Conservation (phyloP, 1,284 basidiomycete species). For the Ustilago vetiveriae region DNA sequence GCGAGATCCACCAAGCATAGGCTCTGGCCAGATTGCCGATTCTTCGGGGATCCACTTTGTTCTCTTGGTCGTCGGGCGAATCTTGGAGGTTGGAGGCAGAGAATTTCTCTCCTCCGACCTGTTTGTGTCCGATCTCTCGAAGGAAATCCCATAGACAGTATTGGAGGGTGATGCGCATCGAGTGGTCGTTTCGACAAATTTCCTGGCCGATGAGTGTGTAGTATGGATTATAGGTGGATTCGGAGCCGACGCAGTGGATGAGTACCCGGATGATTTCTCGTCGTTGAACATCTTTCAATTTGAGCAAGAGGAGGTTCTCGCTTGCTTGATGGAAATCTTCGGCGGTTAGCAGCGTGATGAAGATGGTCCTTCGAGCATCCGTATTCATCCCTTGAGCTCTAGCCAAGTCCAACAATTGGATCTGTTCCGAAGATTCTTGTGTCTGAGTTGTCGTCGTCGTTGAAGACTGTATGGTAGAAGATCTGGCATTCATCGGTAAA, state of each 20-base stretch:
- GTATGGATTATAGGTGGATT: constrained; percentile 85
- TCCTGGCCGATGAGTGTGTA: constrained; percentile 80
- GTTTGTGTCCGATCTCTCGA: constrained; percentile 84
- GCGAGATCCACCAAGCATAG: constrained; percentile 85
- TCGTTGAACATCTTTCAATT: constrained; percentile 87
- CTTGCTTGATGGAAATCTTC: constrained; percentile 92
- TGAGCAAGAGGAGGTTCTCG: constrained; percentile 82
- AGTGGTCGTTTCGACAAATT: constrained; percentile 68
- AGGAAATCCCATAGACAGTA: constrained; percentile 98
- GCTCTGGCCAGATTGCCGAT: constrained; percentile 78
- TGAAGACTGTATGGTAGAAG: constrained; percentile 23
- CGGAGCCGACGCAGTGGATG: constrained; percentile 83
- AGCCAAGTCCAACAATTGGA: constrained; percentile 78
- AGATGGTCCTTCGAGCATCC: constrained; percentile 87
- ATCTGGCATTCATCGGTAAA: constrained; percentile 34
- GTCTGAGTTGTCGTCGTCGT: background rate
- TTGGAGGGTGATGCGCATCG: constrained; percentile 90
- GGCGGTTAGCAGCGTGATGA: constrained; percentile 84
- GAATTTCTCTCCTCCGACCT: constrained; percentile 83
- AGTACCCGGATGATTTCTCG: constrained; percentile 92
- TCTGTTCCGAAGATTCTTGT: constrained; percentile 71
- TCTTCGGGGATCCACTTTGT: constrained; percentile 60
- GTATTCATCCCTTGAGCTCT: constrained; percentile 98
- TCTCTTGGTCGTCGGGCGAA: constrained; percentile 67
- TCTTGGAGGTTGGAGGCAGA: too few relatives aligned